Base-by-base conservation (phyloP, 257 asterid genomes). In the Fraxinus cuspidata region DNA sequence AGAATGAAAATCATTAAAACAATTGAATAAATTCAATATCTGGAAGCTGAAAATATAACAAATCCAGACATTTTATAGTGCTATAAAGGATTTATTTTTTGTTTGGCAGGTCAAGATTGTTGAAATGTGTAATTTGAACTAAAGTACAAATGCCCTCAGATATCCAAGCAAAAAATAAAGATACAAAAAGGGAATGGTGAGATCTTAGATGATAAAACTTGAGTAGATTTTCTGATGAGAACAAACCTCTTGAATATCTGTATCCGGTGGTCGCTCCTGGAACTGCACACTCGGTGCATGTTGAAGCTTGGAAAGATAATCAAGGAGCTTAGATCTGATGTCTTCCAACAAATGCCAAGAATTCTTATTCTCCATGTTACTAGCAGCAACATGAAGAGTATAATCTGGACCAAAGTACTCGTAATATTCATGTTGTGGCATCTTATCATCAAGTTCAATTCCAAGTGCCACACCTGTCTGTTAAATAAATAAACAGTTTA, bases 391-490 rank as follows among this genome's bases (percentile, higher is more conserved):
- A 78, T 89, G 92, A 71, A 89, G 88, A 71, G 83, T 89, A 74
- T 87, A 89, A 76, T 87, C 91, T 49, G 92, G 92, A 82, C 90
- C 92, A 47, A 89, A 89, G 80, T 89, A 89, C 80, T 89, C 92
- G 51, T 87, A 89, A 74, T 89, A 89, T 82, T 89, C 91, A 81
- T 89, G 91, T 69, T 84, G 90, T 28, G 92, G 92, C 89, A 88
- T 88, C 88, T 88, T 88, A 83, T 88, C 92, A 49, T 88, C 92
- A 71, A 88, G 90, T 77, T 86, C 90, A 53, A 86, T 83, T 68
- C 92, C 92, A 83, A 88, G 92, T 81, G 92, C 92, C 72, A 86
- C 92, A 28, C 90, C 90, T 32, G 92, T 88, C 92, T 88, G 87
- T 77, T 68, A 81, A 78, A 65, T 75, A 73, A 47, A 79, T 70